These are phyloP conservation scores for Malus domestica DNA, from an alignment of 306 rosid genomes.

Conservation along the genomic window ASM211411v1 NC_041794.1:23118501-23119000, in stretches of 20 bases:
- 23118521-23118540: not conserved
- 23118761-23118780: not conserved
- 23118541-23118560: not conserved
- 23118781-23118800: not conserved
- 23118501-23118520: slow-evolving; percentile 1
- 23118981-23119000: not conserved
- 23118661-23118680: slow-evolving; percentile 18
- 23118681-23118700: slow-evolving; percentile 2
- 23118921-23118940: not conserved
- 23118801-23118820: slow-evolving; percentile 2
- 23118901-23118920: slow-evolving; percentile 1
- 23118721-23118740: not conserved
- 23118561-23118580: not conserved
- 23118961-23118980: not conserved
- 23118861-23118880: not conserved
- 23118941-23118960: not conserved
- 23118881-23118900: not conserved
- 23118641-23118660: slow-evolving; percentile 2
- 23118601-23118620: not conserved
- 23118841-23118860: not conserved
- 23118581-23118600: slow-evolving; percentile 6
- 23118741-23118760: not conserved
- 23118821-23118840: slow-evolving; percentile 17
- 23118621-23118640: not conserved
- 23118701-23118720: not conserved